A percentile compares a stretch with the other conserved stretches of the same genome.
Evolutionary conservation across 164 flowering plant genomes (phyloP).

Genomic region (Vitis cinerea): DNA sequence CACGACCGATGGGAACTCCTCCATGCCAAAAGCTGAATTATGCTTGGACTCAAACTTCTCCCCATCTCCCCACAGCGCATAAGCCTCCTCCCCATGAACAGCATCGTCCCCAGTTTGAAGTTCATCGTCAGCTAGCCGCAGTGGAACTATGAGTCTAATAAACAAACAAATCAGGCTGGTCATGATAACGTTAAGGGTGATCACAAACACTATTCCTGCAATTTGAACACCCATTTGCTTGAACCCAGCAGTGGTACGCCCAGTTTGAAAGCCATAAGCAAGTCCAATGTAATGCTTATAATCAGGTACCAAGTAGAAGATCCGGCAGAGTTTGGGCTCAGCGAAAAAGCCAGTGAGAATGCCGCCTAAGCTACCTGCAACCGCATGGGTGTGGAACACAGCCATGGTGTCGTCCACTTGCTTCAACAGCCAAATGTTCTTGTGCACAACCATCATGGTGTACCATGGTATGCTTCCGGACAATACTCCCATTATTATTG

Average conservation of each 20-base stretch:
- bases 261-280: slow-evolving; percentile 25
- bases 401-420: slow-evolving; percentile 52
- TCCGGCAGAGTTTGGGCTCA: slow-evolving; percentile 32
- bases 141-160: slow-evolving; percentile 25
- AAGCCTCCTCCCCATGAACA: slow-evolving; percentile 45
- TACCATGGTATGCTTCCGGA: slow-evolving; percentile 51
- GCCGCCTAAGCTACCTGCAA: slow-evolving; percentile 41
- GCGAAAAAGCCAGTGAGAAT: slow-evolving; percentile 43
- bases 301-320: slow-evolving; percentile 24
- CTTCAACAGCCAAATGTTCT: slow-evolving; percentile 26
- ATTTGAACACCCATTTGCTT: slow-evolving; percentile 37
- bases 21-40: slow-evolving; percentile 21
- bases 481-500: slow-evolving; percentile 37
- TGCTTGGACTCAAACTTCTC: slow-evolving; percentile 47
- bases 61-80: slow-evolving; percentile 64
- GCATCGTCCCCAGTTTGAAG: slow-evolving; percentile 36
- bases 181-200: slow-evolving; percentile 19
- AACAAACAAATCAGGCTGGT: slow-evolving; percentile 35
- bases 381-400: slow-evolving; percentile 46
- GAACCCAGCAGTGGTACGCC: slow-evolving; percentile 20
- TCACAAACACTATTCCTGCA: slow-evolving; percentile 28
- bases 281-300: slow-evolving; percentile 36
- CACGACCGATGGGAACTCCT: slow-evolving; percentile 23
- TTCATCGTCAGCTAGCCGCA: slow-evolving; percentile 36
- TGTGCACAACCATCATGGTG: slow-evolving; percentile 55